These are phyloP conservation scores for Tulasnella sp. DNA, from an alignment of 768 basidiomycete species.

Conservation along the genomic window DNA sequence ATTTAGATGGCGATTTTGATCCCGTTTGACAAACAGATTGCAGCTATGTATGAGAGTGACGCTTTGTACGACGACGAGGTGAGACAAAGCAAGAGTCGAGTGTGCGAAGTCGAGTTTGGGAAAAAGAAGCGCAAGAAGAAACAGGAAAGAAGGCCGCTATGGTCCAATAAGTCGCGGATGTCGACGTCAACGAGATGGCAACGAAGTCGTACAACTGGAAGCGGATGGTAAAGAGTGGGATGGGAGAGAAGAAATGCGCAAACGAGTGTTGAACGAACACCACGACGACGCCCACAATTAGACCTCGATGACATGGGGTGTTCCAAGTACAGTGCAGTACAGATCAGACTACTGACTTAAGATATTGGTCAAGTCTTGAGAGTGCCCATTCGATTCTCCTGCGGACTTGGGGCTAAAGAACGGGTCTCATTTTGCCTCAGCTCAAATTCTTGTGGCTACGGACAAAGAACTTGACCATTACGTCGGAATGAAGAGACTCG, in stretches of 20 bases:
- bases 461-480: constrained; percentile 90
- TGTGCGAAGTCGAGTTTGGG: constrained; percentile 27
- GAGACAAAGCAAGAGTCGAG: not conserved
- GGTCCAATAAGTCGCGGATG: constrained; percentile 47
- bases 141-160: constrained; percentile 45
- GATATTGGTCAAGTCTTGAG: constrained; percentile 63
- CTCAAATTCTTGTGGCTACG: constrained; percentile 84
- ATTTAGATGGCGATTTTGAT: constrained; percentile 93
- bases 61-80: constrained; percentile 37
- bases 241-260: constrained; percentile 87
- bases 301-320: constrained; percentile 95
- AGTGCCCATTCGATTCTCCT: constrained; percentile 90
- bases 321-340: constrained; percentile 25
- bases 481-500: constrained; percentile 82
- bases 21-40: constrained; percentile 83
- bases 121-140: constrained; percentile 59
- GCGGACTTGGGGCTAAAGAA: constrained; percentile 61
- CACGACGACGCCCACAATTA: constrained; percentile 88
- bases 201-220: constrained; percentile 49
- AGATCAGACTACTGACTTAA: not conserved
- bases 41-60: constrained; percentile 59
- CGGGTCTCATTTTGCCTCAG: constrained; percentile 68
- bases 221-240: constrained; percentile 60
- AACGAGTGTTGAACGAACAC: constrained; percentile 74
- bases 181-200: constrained; percentile 48